These are phyloP conservation scores for Cyclostephanos tholiformis DNA, from an alignment of 108 stramenopile genomes.

Conservation along the genomic window DNA sequence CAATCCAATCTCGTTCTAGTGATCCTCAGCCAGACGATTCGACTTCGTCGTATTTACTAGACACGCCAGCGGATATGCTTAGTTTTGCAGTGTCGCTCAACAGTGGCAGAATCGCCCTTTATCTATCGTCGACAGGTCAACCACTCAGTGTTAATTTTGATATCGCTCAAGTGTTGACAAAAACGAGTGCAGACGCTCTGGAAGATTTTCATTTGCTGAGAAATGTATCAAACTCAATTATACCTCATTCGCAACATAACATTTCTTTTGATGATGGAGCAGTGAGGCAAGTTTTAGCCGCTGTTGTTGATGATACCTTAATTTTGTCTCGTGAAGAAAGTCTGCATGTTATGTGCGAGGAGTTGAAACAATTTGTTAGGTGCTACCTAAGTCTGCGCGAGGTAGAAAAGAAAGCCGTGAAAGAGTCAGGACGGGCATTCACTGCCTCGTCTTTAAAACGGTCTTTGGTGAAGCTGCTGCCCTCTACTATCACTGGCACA, in stretches of 20 bases:
- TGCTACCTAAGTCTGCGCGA: constrained; percentile 56
- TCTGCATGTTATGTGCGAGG: constrained; percentile 29
- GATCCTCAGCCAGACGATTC: constrained; percentile 3
- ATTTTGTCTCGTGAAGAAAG: neutral
- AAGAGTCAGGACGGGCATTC: constrained; percentile 49
- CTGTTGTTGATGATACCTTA: constrained; percentile 9
- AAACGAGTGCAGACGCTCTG: constrained; percentile 42
- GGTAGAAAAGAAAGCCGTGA: constrained; percentile 60
- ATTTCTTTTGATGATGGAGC: constrained; percentile 42
- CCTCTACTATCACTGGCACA: constrained; percentile 25
- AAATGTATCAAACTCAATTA: neutral
- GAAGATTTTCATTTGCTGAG: constrained; percentile 40
- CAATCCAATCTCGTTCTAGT: constrained; percentile 10
- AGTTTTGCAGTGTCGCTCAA: constrained; percentile 66
- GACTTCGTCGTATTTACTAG: neutral
- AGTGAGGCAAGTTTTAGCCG: constrained; percentile 31
- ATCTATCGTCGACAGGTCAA: constrained; percentile 30
- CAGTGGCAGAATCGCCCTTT: constrained; percentile 64
- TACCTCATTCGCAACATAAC: constrained; percentile 6
- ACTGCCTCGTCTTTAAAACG: constrained; percentile 37
- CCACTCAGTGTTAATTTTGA: constrained; percentile 62
- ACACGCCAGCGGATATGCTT: constrained; percentile 21
- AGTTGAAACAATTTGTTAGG: constrained; percentile 55
- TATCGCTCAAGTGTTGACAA: constrained; percentile 51
- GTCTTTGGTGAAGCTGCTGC: constrained; percentile 37